Evolutionary conservation across 495 filamentous ascomycete species (phyloP), one percentile per base, ranked within the genome.

Genomic region (Cercophora sp.): DNA sequence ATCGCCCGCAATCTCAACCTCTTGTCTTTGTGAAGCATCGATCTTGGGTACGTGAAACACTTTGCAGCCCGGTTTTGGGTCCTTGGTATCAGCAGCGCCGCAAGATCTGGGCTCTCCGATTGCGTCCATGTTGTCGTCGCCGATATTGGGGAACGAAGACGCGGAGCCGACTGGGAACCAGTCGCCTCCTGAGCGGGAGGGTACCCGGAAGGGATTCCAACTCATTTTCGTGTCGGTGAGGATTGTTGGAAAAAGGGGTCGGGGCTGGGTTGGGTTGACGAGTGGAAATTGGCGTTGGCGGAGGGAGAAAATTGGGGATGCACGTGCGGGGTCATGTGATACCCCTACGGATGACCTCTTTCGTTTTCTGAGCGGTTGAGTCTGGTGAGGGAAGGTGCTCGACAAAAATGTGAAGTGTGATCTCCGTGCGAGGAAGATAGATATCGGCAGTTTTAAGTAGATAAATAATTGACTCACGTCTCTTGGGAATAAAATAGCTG

Each of bases 141-240:
- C 63, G 52, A 80, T 55, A 39, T 82, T 73, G 11, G 79, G 78
- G 37, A 81, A 75, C 8, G 69, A 69, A 0, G 81, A 82, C 3
- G 63, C 58, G 4, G 72, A 66, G 23, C 80, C 80, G 45, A 74
- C 73, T 6, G 51, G 58, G 52, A 76, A 76, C 73, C 73, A 76
- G 18, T 59, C 66, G 15, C 60, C 52, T 55, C 58, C 69, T 53
- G 64, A 56, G 11, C 64, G 51, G 16, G 66, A 52, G 0, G 59
- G 57, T 2, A 62, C 54, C 18, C 59, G 42, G 34, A 73, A 74
- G 5, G 64, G 52, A 22, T 59, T 61, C 40, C 40, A 43, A 22
- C 40, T 43, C 24, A 51, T 41, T 32, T 27, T 6, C 29, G 8
- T 32, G 29, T 6, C 29, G 8, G 13, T 13, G 13, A 6, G 29